Conservation (phyloP, 2,329 filamentous ascomycete genomes). For the Trichoderma sp. region DNA sequence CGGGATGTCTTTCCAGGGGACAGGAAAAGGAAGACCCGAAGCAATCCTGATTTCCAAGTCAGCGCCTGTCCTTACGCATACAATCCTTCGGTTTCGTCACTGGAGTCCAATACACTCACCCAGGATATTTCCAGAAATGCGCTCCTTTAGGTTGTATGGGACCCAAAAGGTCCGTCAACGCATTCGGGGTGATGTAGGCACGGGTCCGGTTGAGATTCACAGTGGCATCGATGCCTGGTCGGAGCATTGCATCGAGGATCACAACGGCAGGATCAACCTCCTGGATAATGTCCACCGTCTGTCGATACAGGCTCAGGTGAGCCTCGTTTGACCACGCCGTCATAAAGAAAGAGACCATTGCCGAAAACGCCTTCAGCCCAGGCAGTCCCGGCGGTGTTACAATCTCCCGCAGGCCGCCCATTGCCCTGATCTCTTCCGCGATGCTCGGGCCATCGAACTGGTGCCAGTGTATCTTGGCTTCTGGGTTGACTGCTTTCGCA, state of each 20-base stretch:
- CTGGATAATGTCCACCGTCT: conserved; percentile 28
- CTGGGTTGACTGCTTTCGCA: conserved; percentile 19
- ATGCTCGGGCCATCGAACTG: conserved; percentile 19
- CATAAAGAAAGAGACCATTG: conserved; percentile 24
- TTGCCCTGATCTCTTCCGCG: conserved; percentile 7
- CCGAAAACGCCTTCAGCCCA: not conserved
- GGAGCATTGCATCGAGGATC: conserved; percentile 33
- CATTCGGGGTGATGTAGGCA: conserved; percentile 43
- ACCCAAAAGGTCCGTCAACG: conserved; percentile 38
- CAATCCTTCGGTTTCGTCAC: not conserved
- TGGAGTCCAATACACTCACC: not conserved
- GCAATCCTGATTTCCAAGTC: conserved; percentile 31
- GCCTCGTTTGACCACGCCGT: conserved; percentile 33
- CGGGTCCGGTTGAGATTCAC: conserved; percentile 28
- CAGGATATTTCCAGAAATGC: conserved; percentile 28
- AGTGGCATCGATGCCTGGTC: conserved; percentile 26
- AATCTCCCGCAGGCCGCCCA: conserved; percentile 4
- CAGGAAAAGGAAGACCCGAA: conserved; percentile 43
- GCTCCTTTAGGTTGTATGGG: conserved; percentile 36
- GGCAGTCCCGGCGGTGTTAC: not conserved
- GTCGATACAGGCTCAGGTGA: conserved; percentile 29
- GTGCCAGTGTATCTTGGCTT: conserved; percentile 26
- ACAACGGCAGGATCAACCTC: conserved; percentile 33
- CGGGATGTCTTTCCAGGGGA: conserved; percentile 42
- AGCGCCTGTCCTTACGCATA: not conserved